Percentiles rank a stretch among this genome's conserved stretches.
Conservation (phyloP, 352 stramenopile genomes). For the Phytophthora pini region DNA sequence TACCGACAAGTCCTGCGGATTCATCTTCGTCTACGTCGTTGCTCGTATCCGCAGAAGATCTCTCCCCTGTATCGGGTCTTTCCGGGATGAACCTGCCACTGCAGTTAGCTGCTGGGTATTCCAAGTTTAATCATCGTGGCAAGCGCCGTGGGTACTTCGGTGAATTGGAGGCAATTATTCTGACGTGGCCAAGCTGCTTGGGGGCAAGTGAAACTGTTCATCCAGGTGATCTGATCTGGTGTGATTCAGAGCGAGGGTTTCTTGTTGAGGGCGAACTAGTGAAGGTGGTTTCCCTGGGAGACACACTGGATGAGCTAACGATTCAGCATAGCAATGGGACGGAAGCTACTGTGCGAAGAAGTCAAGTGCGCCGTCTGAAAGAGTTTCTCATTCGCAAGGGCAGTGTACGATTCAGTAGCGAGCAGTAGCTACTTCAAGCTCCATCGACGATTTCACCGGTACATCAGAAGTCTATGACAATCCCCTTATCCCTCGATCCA, state of each 20-base stretch:
- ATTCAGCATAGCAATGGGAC: slow-evolving; percentile 33
- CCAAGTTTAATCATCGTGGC: slow-evolving; percentile 46
- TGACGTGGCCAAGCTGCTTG: slow-evolving; percentile 52
- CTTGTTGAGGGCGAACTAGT: slow-evolving; percentile 32
- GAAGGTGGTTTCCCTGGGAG: slow-evolving; percentile 36
- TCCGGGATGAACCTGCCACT: slow-evolving; percentile 49
- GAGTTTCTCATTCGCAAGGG: slow-evolving; percentile 54
- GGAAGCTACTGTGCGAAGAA: slow-evolving; percentile 18
- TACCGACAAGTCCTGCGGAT: not conserved
- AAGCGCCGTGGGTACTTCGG: slow-evolving; percentile 47
- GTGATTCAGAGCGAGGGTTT: slow-evolving; percentile 9
- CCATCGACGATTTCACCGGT: not conserved
- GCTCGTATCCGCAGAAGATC: slow-evolving; percentile 33
- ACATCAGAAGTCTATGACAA: slow-evolving; percentile 23
- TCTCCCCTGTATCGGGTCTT: slow-evolving; percentile 46
- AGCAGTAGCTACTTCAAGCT: slow-evolving; percentile 10
- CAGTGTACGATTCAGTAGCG: slow-evolving; percentile 28
- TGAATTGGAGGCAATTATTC: slow-evolving; percentile 41
- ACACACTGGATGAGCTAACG: slow-evolving; percentile 27
- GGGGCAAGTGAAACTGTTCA: slow-evolving; percentile 26
- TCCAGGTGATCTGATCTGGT: slow-evolving; percentile 51
- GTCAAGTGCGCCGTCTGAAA: slow-evolving; percentile 39
- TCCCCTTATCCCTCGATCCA: not conserved
- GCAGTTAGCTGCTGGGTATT: slow-evolving; percentile 51
- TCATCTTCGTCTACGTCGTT: slow-evolving; percentile 16